Evolutionary conservation across 345 rosid species (phyloP).

Genomic region (Arabidopsis arenosa): DNA sequence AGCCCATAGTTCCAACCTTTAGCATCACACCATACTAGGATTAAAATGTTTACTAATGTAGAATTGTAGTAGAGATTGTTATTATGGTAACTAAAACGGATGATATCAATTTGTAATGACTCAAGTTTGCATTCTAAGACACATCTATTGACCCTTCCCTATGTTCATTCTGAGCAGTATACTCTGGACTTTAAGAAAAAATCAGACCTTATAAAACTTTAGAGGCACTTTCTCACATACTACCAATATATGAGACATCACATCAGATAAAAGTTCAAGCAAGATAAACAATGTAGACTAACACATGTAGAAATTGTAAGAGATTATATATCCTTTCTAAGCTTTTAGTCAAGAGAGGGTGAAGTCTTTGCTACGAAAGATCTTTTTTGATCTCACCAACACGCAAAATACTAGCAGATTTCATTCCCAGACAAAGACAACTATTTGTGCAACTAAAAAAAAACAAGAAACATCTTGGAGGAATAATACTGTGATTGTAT

Average conservation of each 20-base stretch:
- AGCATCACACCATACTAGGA: conserved; percentile 9
- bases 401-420: conserved; percentile 10
- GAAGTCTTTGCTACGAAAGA: conserved; percentile 15
- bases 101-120: conserved; percentile 5
- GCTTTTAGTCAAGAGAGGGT: background rate
- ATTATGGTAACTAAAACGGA: background rate
- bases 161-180: background rate
- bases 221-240: conserved; percentile 17
- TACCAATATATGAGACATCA: background rate
- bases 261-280: background rate
- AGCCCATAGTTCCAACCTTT: background rate
- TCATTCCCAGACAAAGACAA: conserved; percentile 7
- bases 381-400: background rate
- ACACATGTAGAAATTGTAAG: background rate
- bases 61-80: background rate
- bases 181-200: background rate
- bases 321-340: background rate
- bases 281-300: background rate
- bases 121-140: conserved; percentile 13
- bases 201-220: background rate
- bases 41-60: conserved; percentile 1
- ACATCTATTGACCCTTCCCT: conserved; percentile 16
- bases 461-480: background rate
- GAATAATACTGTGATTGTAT: conserved; percentile 9
- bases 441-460: background rate